These are phyloP conservation scores for Dichotomopilus funicola DNA, from an alignment of 2,329 filamentous ascomycete genomes.

Conservation along the genomic window DNA sequence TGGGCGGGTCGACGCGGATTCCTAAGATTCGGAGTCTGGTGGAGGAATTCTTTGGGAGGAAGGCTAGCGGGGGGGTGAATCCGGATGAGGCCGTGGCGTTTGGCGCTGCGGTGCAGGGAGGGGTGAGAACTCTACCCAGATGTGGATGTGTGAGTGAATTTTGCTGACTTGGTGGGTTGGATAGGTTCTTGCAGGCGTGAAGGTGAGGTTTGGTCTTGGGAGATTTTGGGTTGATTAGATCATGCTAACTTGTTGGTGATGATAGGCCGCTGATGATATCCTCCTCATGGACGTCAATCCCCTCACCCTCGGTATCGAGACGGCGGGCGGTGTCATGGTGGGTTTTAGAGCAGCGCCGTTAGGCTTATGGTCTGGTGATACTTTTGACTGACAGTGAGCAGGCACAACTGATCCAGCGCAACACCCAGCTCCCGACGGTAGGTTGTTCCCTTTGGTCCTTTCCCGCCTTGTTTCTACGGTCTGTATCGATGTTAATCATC, in stretches of 20 bases:
- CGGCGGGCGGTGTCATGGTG: slow-evolving; percentile 83
- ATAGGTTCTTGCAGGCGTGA: slow-evolving; percentile 17
- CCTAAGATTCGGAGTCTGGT: slow-evolving; percentile 99
- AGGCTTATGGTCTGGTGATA: background rate
- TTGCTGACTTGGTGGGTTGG: background rate
- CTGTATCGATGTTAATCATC: background rate
- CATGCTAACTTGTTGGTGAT: slow-evolving; percentile 47
- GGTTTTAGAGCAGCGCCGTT: background rate
- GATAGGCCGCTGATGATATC: slow-evolving; percentile 62
- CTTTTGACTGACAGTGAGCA: background rate
- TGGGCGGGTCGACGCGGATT: slow-evolving; percentile 97
- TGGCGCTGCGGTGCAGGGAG: slow-evolving; percentile 94
- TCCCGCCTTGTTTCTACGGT: background rate
- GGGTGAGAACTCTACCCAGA: slow-evolving; percentile 30
- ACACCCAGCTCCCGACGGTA: slow-evolving; percentile 81
- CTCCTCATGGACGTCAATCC: slow-evolving; percentile 98
- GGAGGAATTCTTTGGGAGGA: slow-evolving; percentile 99
- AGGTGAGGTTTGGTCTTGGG: slow-evolving; percentile 26
- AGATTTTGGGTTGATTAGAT: background rate
- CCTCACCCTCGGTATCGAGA: slow-evolving; percentile 93
- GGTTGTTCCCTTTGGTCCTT: background rate
- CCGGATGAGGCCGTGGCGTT: slow-evolving; percentile 98
- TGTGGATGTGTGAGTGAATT: background rate
- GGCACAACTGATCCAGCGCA: slow-evolving; percentile 91
- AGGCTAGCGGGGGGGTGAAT: slow-evolving; percentile 99